A percentile compares a stretch with the other conserved stretches of the same genome.
Evolutionary conservation across 2,329 filamentous ascomycete genomes (phyloP).

Genomic region (Botrytis aclada): DNA sequence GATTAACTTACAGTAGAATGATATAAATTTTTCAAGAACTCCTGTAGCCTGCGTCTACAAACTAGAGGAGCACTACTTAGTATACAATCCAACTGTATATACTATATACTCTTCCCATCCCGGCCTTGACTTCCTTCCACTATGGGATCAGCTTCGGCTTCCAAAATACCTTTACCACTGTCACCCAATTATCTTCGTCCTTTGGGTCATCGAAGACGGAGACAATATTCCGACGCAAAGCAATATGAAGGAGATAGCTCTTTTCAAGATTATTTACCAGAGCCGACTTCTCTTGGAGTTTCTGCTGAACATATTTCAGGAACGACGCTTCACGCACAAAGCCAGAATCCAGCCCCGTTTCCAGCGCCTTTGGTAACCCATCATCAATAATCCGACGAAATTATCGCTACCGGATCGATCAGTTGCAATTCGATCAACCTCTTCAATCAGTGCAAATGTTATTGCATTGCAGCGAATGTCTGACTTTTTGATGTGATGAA

Average conservation of each 20-base stretch:
- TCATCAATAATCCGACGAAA: not conserved
- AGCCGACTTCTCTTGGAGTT: not conserved
- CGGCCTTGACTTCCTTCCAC: too few relatives aligned
- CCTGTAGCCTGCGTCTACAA: too few relatives aligned
- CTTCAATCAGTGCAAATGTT: not conserved
- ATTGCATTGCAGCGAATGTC: not conserved
- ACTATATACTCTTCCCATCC: too few relatives aligned
- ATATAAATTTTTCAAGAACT: too few relatives aligned
- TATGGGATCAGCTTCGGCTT: not conserved
- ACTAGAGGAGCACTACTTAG: too few relatives aligned
- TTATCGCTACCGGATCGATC: not conserved
- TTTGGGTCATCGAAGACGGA: accelerated
- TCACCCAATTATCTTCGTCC: not conserved
- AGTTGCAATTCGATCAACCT: not conserved
- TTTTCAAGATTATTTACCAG: not conserved
- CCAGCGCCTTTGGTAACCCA: not conserved
- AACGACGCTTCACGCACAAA: not conserved
- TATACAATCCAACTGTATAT: too few relatives aligned
- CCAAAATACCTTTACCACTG: not conserved
- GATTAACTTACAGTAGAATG: too few relatives aligned
- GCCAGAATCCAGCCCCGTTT: not conserved
- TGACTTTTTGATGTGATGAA: not conserved
- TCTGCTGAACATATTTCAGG: not conserved
- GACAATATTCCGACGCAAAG: not conserved
- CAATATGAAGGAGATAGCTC: not conserved